These are phyloP conservation scores for Lasiodiplodia sp. DNA, from an alignment of 2,329 filamentous ascomycete genomes.

Conservation along the genomic window DNA sequence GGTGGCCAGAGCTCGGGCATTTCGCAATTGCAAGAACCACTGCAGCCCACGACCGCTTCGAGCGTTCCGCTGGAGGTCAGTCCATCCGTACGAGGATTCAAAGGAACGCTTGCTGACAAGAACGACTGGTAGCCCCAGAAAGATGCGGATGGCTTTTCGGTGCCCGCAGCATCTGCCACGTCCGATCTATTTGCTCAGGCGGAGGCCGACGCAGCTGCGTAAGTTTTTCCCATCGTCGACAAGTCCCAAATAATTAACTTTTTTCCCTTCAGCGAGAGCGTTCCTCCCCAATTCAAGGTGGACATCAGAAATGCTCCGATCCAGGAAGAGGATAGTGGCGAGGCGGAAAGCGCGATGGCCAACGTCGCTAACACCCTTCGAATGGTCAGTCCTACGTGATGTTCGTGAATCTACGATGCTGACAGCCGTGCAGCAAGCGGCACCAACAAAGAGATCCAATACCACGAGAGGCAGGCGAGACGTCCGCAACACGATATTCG, in stretches of 20 bases:
- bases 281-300: constrained; percentile 71
- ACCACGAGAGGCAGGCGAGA: constrained; percentile 89
- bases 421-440: constrained; percentile 57
- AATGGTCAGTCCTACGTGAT: constrained; percentile 47
- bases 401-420: constrained; percentile 31
- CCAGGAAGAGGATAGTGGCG: constrained; percentile 76
- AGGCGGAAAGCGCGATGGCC: constrained; percentile 74
- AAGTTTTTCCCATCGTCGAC: constrained; percentile 28
- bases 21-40: constrained; percentile 46
- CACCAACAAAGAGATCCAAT: constrained; percentile 65
- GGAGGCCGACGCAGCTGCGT: constrained; percentile 66
- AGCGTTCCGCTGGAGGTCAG: constrained; percentile 41
- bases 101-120: not conserved
- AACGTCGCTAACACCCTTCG: constrained; percentile 78
- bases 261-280: constrained; percentile 39
- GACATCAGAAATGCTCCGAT: constrained; percentile 82
- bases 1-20: constrained; percentile 44
- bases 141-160: constrained; percentile 78
- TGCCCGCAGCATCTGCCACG: constrained; percentile 66
- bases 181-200: constrained; percentile 70
- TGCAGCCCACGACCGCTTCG: constrained; percentile 39
- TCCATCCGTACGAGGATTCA: not conserved
- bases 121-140: constrained; percentile 53
- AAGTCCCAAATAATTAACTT: not conserved
- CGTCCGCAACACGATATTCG: constrained; percentile 88